Percentiles rank a stretch among this genome's conserved stretches.
Evolutionary conservation across 2,329 filamentous ascomycete species (phyloP).

Genomic region (Cercospora sp.): DNA sequence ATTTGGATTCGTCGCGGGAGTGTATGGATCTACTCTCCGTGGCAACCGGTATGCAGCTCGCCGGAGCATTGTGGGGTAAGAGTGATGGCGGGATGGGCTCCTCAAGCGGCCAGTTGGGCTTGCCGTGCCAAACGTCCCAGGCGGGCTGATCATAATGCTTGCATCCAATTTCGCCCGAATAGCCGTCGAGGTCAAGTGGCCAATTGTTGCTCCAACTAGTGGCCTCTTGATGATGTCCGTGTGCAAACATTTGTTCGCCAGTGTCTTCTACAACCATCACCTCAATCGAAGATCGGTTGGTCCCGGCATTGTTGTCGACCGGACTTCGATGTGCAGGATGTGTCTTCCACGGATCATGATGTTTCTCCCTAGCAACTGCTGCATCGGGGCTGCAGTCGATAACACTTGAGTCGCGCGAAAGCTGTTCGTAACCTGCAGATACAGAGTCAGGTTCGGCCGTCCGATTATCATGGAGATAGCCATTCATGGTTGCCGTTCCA

Average conservation of each 20-base stretch:
- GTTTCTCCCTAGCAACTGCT: neutral
- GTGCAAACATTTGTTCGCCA: neutral
- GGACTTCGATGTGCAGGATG: neutral
- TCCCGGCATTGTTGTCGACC: neutral
- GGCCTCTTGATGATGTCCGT: neutral
- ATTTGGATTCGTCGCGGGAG: neutral
- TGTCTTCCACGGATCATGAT: neutral
- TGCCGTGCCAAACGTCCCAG: neutral
- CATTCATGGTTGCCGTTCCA: neutral
- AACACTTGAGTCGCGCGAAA: neutral
- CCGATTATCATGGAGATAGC: neutral
- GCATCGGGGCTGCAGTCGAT: neutral
- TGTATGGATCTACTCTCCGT: neutral
- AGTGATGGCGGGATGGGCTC: neutral
- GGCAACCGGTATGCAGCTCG: neutral
- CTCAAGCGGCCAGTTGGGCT: neutral
- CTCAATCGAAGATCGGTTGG: neutral
- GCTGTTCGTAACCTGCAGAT: neutral
- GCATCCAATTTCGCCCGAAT: neutral
- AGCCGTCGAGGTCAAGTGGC: neutral
- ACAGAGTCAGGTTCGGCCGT: neutral
- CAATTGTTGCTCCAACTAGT: neutral
- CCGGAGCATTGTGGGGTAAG: neutral
- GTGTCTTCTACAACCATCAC: neutral
- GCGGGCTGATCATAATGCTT: neutral